Percentiles rank a stretch among this genome's conserved stretches.
These are phyloP conservation scores for Aspergillus luchuensis DNA, from an alignment of 2,329 filamentous ascomycete species.

Conservation along the genomic window DNA sequence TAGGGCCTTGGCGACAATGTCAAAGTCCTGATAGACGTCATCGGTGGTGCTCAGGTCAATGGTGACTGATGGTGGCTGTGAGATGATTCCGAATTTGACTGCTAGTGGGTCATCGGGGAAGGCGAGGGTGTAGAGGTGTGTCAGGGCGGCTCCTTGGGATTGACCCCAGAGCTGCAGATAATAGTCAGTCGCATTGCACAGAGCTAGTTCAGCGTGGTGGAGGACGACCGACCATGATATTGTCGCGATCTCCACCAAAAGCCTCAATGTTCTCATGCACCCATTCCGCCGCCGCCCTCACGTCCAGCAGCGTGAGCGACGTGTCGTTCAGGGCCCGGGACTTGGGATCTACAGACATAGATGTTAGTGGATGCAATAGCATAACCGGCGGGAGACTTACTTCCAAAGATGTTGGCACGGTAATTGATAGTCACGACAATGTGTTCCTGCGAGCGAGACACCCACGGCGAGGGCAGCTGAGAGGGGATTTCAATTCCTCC, in stretches of 20 bases:
- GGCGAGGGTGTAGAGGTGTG: conserved; percentile 28
- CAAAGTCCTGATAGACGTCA: conserved; percentile 27
- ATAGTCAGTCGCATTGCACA: neutral
- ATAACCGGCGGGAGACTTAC: neutral
- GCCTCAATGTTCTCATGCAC: conserved; percentile 36
- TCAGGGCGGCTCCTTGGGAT: conserved; percentile 26
- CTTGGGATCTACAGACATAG: conserved; percentile 13
- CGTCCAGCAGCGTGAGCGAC: conserved; percentile 17
- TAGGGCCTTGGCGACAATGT: conserved; percentile 32
- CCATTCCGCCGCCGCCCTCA: conserved; percentile 33
- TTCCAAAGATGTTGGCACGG: conserved; percentile 30
- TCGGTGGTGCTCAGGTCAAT: neutral
- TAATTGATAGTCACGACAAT: conserved; percentile 45
- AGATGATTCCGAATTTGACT: conserved; percentile 21
- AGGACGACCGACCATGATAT: conserved; percentile 12
- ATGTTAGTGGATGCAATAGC: too few relatives aligned
- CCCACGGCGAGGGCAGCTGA: conserved; percentile 33
- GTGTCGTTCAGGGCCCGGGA: conserved; percentile 5
- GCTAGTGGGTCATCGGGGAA: conserved; percentile 22
- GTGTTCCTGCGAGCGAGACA: conserved; percentile 42
- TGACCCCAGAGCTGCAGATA: conserved; percentile 25
- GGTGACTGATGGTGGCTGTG: conserved; percentile 22
- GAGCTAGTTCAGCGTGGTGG: too few relatives aligned
- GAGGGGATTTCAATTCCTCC: conserved; percentile 41
- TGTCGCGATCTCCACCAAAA: conserved; percentile 38